Evolutionary conservation across 768 basidiomycete genomes (phyloP).

Genomic region (Candolleomyces efflorescens): DNA sequence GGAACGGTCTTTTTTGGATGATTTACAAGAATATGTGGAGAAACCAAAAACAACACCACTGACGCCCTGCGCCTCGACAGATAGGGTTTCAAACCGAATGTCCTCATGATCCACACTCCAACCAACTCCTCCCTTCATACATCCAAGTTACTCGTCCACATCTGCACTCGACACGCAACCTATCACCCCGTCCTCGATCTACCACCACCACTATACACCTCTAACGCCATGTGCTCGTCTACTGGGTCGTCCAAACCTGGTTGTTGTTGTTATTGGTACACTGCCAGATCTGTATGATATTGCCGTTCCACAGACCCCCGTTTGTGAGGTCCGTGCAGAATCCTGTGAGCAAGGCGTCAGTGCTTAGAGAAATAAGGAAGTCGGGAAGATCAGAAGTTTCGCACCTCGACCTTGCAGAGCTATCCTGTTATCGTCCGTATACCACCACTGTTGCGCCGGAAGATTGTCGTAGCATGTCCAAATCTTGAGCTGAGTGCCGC

Average conservation of each 20-base stretch:
- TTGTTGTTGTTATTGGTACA: constrained; percentile 7
- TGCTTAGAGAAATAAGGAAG: neutral
- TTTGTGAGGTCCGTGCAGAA: constrained; percentile 13
- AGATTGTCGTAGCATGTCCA: constrained; percentile 26
- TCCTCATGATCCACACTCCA: neutral
- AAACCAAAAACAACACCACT: neutral
- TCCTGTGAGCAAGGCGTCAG: constrained; percentile 1
- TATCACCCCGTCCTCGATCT: neutral
- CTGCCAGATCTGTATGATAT: constrained; percentile 10
- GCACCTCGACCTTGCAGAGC: constrained; percentile 21
- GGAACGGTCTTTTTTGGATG: neutral
- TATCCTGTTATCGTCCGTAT: constrained; percentile 25
- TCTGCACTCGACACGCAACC: neutral
- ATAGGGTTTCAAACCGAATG: neutral
- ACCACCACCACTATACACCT: neutral
- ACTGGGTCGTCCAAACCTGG: constrained; percentile 9
- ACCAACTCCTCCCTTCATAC: neutral
- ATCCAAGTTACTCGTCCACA: too few relatives aligned
- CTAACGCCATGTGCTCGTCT: neutral
- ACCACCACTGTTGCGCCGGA: constrained; percentile 30
- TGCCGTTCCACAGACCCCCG: constrained; percentile 9
- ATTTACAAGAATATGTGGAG: neutral
- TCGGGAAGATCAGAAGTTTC: neutral
- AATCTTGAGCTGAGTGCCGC: constrained; percentile 19
- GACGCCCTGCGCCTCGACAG: neutral